Conservation (phyloP, 108 stramenopile genomes). For the Skeletonema grethae region DNA sequence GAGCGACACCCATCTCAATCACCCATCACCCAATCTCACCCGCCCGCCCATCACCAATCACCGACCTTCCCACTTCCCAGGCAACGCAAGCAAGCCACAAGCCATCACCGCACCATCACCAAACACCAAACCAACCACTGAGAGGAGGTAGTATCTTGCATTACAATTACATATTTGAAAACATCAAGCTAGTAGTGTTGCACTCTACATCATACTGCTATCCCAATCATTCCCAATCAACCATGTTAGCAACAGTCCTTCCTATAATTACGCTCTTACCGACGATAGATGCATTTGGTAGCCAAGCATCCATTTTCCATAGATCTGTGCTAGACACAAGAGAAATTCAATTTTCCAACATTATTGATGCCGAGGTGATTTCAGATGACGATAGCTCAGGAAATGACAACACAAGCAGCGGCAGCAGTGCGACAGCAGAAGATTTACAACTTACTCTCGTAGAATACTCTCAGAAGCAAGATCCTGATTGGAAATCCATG, state of each 20-base stretch:
- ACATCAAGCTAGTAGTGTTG: no score
- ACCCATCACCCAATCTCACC: no score
- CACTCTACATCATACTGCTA: no score
- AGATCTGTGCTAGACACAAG: neutral
- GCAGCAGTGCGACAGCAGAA: neutral
- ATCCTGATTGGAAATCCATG: conserved; percentile 52
- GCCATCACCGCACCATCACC: no score
- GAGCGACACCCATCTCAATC: no score
- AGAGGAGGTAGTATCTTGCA: no score
- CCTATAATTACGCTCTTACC: neutral
- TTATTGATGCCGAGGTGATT: conserved; percentile 46
- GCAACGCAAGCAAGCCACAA: no score
- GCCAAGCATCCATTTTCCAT: neutral
- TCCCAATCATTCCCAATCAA: neutral
- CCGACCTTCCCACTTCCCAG: no score
- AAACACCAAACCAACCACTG: no score
- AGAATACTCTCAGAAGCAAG: conserved; percentile 49
- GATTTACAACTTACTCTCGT: conserved; percentile 15
- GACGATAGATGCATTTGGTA: neutral
- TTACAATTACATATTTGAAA: no score
- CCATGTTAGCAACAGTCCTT: neutral
- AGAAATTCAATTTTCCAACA: conserved; percentile 10
- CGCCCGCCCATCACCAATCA: no score
- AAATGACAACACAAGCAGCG: neutral
- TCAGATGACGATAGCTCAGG: conserved; percentile 12